These are phyloP conservation scores for Tulasnella sp. DNA, from an alignment of 768 basidiomycete genomes.

Conservation along the genomic window DNA sequence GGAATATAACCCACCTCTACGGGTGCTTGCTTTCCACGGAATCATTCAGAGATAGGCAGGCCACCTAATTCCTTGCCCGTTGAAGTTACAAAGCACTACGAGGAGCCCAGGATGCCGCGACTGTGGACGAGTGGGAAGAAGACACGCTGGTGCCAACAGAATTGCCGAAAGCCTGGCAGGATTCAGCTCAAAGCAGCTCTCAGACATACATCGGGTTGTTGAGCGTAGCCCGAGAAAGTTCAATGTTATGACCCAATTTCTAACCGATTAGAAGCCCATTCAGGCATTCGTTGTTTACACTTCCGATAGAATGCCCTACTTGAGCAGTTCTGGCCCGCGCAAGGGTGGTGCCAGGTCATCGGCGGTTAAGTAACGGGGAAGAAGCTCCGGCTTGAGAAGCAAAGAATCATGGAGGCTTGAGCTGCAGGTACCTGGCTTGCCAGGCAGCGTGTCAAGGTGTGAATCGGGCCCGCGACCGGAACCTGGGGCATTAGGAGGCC, in stretches of 20 bases:
- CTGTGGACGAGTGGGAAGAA: not conserved
- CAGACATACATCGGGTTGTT: not conserved
- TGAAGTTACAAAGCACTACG: not conserved
- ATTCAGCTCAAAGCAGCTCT: not conserved
- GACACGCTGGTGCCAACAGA: not conserved
- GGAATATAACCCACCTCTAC: not conserved
- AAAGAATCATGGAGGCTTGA: conserved; percentile 5
- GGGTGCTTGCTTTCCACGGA: not conserved
- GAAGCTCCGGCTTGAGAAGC: conserved; percentile 9
- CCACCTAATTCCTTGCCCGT: not conserved
- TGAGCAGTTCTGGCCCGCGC: conserved; percentile 2
- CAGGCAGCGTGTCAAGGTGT: conserved; percentile 8
- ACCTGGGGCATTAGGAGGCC: conserved; percentile 8
- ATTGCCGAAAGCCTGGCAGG: not conserved
- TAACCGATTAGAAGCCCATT: not conserved
- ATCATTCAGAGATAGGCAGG: not conserved
- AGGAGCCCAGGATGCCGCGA: not conserved
- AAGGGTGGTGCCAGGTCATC: not conserved
- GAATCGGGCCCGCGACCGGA: not conserved
- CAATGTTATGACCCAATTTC: not conserved
- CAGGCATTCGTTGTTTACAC: not conserved
- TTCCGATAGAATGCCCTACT: conserved; percentile 3
- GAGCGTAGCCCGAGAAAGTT: not conserved
- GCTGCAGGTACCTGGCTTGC: conserved; percentile 7
- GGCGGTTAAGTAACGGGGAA: conserved; percentile 2